phyloP scores from a whole-genome alignment of 768 basidiomycete species.

The Boletus tomentosulus region DNA sequence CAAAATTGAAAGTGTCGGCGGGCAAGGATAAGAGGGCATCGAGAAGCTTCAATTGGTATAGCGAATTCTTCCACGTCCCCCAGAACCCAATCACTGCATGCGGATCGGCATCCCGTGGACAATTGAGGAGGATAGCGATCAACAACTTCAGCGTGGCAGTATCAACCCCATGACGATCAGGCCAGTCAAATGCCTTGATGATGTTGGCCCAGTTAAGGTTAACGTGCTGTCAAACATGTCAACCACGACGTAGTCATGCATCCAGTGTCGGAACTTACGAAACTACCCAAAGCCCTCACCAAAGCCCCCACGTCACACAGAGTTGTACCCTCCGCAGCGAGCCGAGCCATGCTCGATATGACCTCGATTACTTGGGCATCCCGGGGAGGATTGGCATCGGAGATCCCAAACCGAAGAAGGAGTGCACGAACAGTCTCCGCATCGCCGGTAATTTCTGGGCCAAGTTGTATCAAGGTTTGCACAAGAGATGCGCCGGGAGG shows the following conservation, averaged over 20 bases:
- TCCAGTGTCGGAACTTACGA: conserved; percentile 50
- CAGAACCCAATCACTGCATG: conserved; percentile 86
- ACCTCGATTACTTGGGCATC: conserved; percentile 71
- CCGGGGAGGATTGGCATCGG: conserved; percentile 64
- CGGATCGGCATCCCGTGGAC: conserved; percentile 68
- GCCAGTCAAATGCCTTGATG: conserved; percentile 82
- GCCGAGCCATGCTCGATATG: conserved; percentile 59
- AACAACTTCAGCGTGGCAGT: conserved; percentile 86
- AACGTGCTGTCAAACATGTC: conserved; percentile 45
- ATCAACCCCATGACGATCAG: conserved; percentile 80
- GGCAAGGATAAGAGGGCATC: conserved; percentile 87
- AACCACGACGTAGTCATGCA: not conserved
- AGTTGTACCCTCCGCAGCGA: conserved; percentile 67
- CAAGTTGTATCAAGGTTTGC: conserved; percentile 71
- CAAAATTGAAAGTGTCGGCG: conserved; percentile 89
- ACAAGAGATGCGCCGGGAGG: conserved; percentile 64
- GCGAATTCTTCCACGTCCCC: conserved; percentile 78
- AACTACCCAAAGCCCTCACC: conserved; percentile 66
- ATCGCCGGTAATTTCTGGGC: conserved; percentile 75
- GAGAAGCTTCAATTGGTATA: conserved; percentile 82
- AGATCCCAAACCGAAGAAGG: conserved; percentile 70
- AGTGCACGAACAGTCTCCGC: conserved; percentile 65
- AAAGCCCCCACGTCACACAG: conserved; percentile 74
- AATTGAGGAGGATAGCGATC: conserved; percentile 81
- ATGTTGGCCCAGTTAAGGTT: conserved; percentile 76